A percentile compares a stretch with the other conserved stretches of the same genome.
Evolutionary conservation across 331 rosid species (phyloP).

Genomic region (Arachis monticola): DNA sequence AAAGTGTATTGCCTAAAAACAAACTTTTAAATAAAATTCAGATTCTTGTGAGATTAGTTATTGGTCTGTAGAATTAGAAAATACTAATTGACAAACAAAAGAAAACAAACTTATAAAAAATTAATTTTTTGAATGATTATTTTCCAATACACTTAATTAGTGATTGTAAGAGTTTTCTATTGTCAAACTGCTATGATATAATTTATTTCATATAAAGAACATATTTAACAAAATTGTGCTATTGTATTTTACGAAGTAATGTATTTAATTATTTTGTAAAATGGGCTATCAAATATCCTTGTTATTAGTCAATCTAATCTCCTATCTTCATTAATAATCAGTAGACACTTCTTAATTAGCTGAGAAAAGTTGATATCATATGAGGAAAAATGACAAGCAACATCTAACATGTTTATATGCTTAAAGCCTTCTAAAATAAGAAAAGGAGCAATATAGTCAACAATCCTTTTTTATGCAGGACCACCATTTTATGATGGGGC

Average conservation of each 20-base stretch:
- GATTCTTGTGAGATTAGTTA: no score
- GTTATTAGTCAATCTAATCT: background rate
- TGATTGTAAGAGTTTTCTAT: background rate
- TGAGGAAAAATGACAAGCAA: background rate
- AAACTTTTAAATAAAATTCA: no score
- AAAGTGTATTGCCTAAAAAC: no score
- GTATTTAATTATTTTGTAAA: background rate
- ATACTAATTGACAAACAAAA: no score
- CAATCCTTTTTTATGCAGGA: conserved; percentile 18
- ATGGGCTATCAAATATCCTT: background rate
- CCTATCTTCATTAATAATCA: background rate
- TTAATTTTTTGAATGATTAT: no score
- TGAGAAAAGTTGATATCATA: background rate
- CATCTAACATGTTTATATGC: background rate
- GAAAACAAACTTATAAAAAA: no score
- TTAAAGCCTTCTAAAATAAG: background rate
- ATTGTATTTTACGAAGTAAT: background rate
- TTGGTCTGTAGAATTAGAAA: no score
- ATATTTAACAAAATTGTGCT: background rate
- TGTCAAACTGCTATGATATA: background rate
- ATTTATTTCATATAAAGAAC: background rate
- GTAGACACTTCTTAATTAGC: background rate
- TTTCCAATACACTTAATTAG: no score
- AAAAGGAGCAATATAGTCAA: background rate
- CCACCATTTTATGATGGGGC: background rate